Conservation (phyloP, 805 yeast genomes). For the Zygoascus tannicola region DNA sequence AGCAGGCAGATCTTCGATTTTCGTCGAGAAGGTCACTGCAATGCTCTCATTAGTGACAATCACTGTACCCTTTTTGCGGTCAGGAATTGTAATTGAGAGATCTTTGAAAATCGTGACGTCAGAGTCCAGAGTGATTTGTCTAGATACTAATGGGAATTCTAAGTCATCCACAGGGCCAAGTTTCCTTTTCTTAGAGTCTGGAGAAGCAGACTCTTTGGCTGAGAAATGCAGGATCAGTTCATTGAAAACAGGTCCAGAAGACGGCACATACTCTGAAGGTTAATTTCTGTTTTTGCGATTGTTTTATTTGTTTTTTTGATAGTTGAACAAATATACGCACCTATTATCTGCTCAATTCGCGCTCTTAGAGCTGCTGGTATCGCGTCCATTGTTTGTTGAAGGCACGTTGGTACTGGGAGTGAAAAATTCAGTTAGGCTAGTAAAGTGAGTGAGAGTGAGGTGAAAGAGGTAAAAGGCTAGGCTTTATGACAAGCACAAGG, state of each 20-base stretch:
- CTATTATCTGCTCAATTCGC: background rate
- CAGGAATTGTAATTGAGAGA: constrained; percentile 1
- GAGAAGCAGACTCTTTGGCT: background rate
- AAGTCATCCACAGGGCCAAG: background rate
- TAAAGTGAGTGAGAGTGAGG: too few species aligned
- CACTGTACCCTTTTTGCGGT: constrained; percentile 2
- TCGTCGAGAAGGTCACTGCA: background rate
- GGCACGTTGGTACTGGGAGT: too few species aligned
- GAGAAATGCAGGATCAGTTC: background rate
- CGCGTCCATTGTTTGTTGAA: background rate
- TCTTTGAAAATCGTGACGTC: background rate
- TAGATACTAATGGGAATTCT: background rate
- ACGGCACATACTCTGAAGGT: background rate
- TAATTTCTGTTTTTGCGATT: background rate
- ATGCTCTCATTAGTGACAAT: background rate
- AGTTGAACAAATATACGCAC: background rate
- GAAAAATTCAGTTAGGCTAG: too few species aligned
- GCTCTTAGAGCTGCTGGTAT: background rate
- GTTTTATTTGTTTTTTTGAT: background rate
- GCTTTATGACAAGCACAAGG: too few species aligned
- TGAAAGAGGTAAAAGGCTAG: too few species aligned
- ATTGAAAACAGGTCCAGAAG: background rate
- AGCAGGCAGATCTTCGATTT: background rate
- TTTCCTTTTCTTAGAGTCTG: background rate
- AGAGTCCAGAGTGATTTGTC: background rate